A percentile compares a stretch with the other conserved stretches of the same genome.
Evolutionary conservation across 2,329 filamentous ascomycete species (phyloP).

Genomic region (Coniella lustricola): DNA sequence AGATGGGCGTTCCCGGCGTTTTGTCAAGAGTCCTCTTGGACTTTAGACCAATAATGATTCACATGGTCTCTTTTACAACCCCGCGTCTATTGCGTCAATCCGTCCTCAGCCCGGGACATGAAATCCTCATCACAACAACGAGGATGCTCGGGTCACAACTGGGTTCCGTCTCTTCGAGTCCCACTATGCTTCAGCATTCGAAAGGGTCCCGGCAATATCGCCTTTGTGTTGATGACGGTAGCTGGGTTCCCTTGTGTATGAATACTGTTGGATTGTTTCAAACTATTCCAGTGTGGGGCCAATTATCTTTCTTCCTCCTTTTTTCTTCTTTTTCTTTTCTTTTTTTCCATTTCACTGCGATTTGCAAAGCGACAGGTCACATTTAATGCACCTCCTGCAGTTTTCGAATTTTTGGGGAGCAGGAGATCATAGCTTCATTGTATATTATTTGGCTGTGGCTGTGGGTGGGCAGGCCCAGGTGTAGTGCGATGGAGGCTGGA

Average conservation of each 20-base stretch:
- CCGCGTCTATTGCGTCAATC: constrained; percentile 4
- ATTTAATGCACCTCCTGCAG: no score
- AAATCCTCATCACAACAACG: neutral
- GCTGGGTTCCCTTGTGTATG: constrained; percentile 7
- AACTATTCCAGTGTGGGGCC: no score
- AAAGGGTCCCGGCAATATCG: neutral
- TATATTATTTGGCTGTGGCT: no score
- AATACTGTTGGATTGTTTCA: constrained; percentile 10
- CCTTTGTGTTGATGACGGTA: neutral
- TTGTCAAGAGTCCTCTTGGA: constrained; percentile 12
- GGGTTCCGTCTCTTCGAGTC: constrained; percentile 3
- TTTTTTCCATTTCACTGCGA: no score
- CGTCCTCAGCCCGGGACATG: neutral
- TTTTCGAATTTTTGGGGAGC: no score
- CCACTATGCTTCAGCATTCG: neutral
- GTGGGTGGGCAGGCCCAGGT: no score
- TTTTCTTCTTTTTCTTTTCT: no score
- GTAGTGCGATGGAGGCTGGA: no score
- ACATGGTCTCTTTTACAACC: neutral
- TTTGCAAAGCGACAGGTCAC: no score
- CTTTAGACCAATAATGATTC: constrained; percentile 11
- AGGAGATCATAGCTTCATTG: no score
- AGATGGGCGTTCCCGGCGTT: constrained; percentile 17
- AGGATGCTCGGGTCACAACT: neutral
- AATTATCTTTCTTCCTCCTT: no score